Conservation (phyloP, 2,329 filamentous ascomycete genomes). For the Ophiostoma quercus region DNA sequence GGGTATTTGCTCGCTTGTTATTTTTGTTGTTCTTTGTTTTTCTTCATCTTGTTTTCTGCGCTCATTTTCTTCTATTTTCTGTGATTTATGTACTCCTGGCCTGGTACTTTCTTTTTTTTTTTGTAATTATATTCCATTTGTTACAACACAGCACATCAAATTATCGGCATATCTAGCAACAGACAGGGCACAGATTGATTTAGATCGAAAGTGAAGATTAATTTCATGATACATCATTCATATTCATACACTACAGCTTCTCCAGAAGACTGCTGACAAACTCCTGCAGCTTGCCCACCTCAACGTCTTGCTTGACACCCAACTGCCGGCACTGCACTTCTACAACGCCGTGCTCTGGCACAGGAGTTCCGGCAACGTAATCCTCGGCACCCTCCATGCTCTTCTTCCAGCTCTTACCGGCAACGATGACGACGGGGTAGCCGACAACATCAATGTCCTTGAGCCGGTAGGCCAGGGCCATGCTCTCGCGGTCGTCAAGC, state of each 20-base stretch:
- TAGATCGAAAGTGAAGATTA: not conserved
- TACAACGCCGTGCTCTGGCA: slow-evolving; percentile 40
- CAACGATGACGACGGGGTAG: slow-evolving; percentile 74
- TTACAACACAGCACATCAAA: not conserved
- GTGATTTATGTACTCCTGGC: not conserved
- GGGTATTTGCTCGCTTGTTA: not conserved
- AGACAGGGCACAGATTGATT: not conserved
- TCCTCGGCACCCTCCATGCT: slow-evolving; percentile 45
- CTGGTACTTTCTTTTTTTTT: not conserved
- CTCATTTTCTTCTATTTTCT: not conserved
- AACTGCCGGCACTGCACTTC: slow-evolving; percentile 76
- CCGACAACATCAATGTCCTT: slow-evolving; percentile 85
- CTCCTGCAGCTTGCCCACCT: slow-evolving; percentile 43
- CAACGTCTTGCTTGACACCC: slow-evolving; percentile 55
- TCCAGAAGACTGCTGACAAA: slow-evolving; percentile 46
- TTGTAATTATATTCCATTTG: not conserved
- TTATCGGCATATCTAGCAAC: not conserved
- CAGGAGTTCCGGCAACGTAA: slow-evolving; percentile 34
- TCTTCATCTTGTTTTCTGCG: not conserved
- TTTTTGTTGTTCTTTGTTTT: not conserved
- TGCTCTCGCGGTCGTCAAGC: slow-evolving; percentile 69
- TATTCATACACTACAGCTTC: slow-evolving; percentile 39
- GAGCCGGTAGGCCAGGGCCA: slow-evolving; percentile 73
- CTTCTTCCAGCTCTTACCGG: slow-evolving; percentile 63
- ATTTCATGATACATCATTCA: not conserved